Evolutionary conservation across 176 grass and related monocot species (phyloP).

Genomic region (Oryza australiensis): DNA sequence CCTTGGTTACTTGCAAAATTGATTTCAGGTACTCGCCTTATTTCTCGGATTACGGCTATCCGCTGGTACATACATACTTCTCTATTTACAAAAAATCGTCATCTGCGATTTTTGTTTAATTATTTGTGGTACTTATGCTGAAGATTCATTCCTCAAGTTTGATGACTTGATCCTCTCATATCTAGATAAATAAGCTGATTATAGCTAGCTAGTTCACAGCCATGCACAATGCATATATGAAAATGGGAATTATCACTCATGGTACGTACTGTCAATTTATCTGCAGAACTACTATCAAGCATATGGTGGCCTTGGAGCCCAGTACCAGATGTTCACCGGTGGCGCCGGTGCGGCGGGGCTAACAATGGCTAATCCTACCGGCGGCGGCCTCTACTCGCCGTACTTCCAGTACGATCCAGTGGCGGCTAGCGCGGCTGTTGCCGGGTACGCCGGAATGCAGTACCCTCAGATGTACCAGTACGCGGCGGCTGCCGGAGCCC

Average conservation of each 20-base stretch:
- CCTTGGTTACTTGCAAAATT: background rate
- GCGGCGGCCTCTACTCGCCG: constrained; percentile 23
- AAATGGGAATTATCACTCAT: background rate
- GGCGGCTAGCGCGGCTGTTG: background rate
- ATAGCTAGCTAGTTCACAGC: too few species aligned
- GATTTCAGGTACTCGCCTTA: constrained; percentile 51
- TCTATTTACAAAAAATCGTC: background rate
- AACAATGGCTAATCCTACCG: constrained; percentile 24
- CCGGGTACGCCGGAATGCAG: constrained; percentile 27
- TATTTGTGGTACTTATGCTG: background rate
- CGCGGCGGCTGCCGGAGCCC: background rate
- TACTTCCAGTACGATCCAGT: constrained; percentile 25
- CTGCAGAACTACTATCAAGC: constrained; percentile 39
- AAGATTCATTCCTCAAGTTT: too few species aligned
- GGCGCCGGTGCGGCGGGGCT: background rate
- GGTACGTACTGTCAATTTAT: background rate
- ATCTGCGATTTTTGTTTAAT: background rate
- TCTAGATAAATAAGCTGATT: too few species aligned
- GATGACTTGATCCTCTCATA: too few species aligned
- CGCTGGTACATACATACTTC: constrained; percentile 26
- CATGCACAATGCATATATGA: too few species aligned
- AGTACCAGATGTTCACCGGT: constrained; percentile 28
- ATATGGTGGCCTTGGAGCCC: constrained; percentile 19
- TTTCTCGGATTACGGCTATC: constrained; percentile 43
- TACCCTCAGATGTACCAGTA: constrained; percentile 54